A percentile compares a stretch with the other conserved stretches of the same genome.
Evolutionary conservation across 1,139 yeast species (phyloP).

Genomic region (Lodderomyces elongisporus): DNA sequence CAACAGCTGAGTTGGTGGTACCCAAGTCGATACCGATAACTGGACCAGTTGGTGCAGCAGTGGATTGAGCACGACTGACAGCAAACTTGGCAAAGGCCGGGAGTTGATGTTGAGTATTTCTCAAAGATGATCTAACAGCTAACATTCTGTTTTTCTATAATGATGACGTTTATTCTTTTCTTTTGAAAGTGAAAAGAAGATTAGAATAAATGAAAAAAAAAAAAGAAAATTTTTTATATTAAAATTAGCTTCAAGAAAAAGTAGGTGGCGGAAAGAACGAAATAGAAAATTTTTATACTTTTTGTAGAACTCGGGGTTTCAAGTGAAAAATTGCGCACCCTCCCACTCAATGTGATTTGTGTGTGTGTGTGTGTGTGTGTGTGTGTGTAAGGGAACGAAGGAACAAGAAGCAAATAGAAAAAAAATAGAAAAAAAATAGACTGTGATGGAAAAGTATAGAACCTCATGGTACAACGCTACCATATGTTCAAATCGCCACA

Average conservation of each 20-base stretch:
- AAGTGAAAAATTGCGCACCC: too few relatives aligned
- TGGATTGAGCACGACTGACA: conserved; percentile 41
- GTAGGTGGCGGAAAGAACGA: not conserved
- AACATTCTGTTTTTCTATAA: conserved; percentile 25
- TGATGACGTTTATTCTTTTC: not conserved
- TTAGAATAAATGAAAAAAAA: not conserved
- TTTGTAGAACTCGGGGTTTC: too few relatives aligned
- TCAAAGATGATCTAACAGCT: conserved; percentile 42
- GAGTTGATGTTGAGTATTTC: conserved; percentile 26
- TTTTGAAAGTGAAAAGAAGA: too few relatives aligned
- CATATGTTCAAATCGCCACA: not conserved
- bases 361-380: too few relatives aligned
- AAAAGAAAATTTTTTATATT: too few relatives aligned
- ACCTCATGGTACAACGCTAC: not conserved
- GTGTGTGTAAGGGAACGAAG: not conserved
- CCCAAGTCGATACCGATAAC: conserved; percentile 99
- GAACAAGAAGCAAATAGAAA: not conserved
- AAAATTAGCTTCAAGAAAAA: too few relatives aligned
- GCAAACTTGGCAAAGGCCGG: conserved; percentile 10
- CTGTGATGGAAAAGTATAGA: too few relatives aligned
- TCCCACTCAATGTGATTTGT: too few relatives aligned
- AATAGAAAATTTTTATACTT: conserved; percentile 5
- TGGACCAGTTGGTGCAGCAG: conserved; percentile 55
- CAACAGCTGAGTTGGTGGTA: conserved; percentile 99
- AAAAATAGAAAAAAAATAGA: conserved; percentile 1